Conservation (phyloP, 495 filamentous ascomycete genomes). For the Astrocystis sublimbata region DNA sequence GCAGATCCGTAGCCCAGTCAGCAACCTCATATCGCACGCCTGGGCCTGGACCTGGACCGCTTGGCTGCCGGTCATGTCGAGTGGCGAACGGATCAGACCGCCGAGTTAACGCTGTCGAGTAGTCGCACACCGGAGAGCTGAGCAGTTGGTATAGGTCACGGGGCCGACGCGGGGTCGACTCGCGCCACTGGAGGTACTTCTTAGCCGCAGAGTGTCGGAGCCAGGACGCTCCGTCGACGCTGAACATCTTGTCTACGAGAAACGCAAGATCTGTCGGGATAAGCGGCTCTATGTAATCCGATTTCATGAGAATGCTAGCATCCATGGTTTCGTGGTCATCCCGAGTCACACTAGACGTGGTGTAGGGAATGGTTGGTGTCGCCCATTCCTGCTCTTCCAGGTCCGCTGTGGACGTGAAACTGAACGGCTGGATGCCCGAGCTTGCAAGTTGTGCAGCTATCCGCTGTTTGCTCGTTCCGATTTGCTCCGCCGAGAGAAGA, state of each 20-base stretch:
- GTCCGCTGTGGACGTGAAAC: slow-evolving; percentile 51
- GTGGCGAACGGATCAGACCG: slow-evolving; percentile 69
- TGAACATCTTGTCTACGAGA: slow-evolving; percentile 75
- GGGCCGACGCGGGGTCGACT: slow-evolving; percentile 25
- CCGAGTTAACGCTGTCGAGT: slow-evolving; percentile 9
- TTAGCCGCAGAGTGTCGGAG: slow-evolving; percentile 83
- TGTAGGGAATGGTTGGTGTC: slow-evolving; percentile 58
- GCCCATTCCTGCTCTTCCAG: slow-evolving; percentile 12
- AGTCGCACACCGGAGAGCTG: slow-evolving; percentile 9
- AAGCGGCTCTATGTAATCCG: slow-evolving; percentile 88
- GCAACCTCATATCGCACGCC: slow-evolving; percentile 79
- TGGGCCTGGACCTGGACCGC: slow-evolving; percentile 73
- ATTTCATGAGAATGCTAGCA: slow-evolving; percentile 90
- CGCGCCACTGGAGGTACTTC: slow-evolving; percentile 76
- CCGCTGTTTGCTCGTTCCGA: slow-evolving; percentile 61
- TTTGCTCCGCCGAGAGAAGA: slow-evolving; percentile 59
- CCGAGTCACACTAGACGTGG: slow-evolving; percentile 75
- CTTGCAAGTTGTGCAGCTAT: slow-evolving; percentile 60
- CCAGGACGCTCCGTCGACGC: slow-evolving; percentile 78
- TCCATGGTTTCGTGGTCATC: slow-evolving; percentile 90
- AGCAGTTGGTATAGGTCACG: slow-evolving; percentile 33
- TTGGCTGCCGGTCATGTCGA: slow-evolving; percentile 71
- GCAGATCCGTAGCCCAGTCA: slow-evolving; percentile 89
- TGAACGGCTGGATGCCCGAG: slow-evolving; percentile 66
- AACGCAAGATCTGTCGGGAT: slow-evolving; percentile 70